Percentiles rank a stretch among this genome's conserved stretches.
Conservation (phyloP, 176 grass and related monocot species). For the Bolboschoenus planiculmis region DNA sequence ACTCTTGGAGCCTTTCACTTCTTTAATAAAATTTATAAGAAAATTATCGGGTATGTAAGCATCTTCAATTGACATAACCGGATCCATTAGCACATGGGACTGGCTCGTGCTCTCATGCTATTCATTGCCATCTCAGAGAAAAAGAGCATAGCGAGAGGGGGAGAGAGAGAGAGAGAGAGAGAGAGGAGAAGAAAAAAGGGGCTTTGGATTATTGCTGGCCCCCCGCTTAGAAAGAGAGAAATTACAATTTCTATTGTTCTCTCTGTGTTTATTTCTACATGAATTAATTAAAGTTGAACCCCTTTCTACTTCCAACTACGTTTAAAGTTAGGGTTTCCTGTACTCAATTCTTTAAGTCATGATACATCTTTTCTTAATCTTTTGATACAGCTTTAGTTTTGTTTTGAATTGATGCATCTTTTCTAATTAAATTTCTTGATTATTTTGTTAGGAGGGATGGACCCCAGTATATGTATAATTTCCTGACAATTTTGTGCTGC, state of each 20-base stretch:
- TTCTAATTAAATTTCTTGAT: not conserved
- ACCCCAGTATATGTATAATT: constrained; percentile 3
- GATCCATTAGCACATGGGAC: constrained; percentile 10
- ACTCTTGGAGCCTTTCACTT: not conserved
- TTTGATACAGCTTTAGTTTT: constrained; percentile 15
- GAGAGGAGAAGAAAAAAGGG: not conserved
- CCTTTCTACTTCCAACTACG: constrained; percentile 24
- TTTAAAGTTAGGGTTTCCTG: constrained; percentile 12
- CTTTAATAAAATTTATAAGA: not conserved
- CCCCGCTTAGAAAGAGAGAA: constrained; percentile 10
- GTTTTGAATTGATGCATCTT: constrained; percentile 22
- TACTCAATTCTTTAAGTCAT: not conserved
- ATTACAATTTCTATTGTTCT: constrained; percentile 20
- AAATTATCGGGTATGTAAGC: not conserved
- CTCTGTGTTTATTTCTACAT: constrained; percentile 16
- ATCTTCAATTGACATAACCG: not conserved
- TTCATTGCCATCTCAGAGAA: constrained; percentile 43
- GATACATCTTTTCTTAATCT: constrained; percentile 20
- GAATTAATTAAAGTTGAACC: constrained; percentile 5
- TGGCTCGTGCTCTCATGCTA: constrained; percentile 34
- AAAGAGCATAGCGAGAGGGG: not conserved
- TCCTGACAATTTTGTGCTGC: not conserved
- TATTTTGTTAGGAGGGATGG: not conserved
- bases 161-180: not conserved
- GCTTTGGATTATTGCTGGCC: constrained; percentile 8